Conservation (phyloP, 441 rosid genomes). For the Theobroma grandiflorum region DNA sequence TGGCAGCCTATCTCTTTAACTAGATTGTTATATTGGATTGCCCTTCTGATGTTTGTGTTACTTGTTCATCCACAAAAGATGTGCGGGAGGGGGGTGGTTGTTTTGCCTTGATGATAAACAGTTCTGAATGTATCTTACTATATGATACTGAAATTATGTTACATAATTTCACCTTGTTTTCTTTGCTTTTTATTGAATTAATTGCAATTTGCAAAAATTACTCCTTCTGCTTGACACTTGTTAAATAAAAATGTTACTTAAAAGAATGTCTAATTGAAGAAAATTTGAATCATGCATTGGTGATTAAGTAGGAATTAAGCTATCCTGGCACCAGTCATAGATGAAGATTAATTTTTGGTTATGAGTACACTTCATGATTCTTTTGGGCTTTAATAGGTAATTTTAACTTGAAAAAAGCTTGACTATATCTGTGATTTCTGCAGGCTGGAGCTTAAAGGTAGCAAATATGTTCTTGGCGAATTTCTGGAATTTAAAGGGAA, state of each 20-base stretch:
- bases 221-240: background rate
- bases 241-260: background rate
- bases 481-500: constrained; percentile 77
- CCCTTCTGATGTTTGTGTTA: too few relatives aligned
- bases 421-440: constrained; percentile 19
- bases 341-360: background rate
- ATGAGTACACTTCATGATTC: background rate
- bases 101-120: too few relatives aligned
- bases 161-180: background rate
- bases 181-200: background rate
- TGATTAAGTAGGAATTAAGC: background rate
- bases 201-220: background rate
- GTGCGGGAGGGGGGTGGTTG: too few relatives aligned
- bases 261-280: background rate
- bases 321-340: background rate
- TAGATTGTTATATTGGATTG: too few relatives aligned
- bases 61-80: too few relatives aligned
- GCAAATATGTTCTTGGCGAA: constrained; percentile 68
- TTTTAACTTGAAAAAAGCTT: background rate
- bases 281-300: background rate
- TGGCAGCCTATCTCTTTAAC: too few relatives aligned
- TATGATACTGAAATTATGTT: background rate
- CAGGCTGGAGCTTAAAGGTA: constrained; percentile 77
- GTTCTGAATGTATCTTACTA: background rate
- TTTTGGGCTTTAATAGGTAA: background rate